These are phyloP conservation scores for Graphilbum fragrans DNA, from an alignment of 2,329 filamentous ascomycete species.

Conservation along the genomic window DNA sequence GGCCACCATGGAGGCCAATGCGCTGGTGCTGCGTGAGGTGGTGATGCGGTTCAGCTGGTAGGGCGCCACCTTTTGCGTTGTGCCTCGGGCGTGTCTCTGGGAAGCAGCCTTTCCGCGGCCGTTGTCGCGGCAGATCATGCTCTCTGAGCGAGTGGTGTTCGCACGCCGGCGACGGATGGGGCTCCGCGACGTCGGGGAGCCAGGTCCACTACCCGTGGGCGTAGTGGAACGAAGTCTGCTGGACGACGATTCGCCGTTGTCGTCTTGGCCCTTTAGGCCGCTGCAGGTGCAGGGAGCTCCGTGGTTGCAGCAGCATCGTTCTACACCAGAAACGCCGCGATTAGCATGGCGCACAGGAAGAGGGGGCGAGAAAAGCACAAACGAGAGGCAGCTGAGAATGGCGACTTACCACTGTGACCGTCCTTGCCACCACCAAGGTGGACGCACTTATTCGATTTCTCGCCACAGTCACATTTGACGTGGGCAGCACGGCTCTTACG, in stretches of 20 bases:
- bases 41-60: conserved; percentile 49
- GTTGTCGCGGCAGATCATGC: conserved; percentile 46
- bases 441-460: conserved; percentile 67
- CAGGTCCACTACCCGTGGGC: conserved; percentile 14
- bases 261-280: conserved; percentile 52
- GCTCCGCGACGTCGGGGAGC: conserved; percentile 22
- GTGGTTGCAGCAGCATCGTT: conserved; percentile 60
- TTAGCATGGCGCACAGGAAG: background rate
- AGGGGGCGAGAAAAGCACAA: background rate
- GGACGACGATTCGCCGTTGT: background rate
- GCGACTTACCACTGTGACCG: conserved; percentile 45
- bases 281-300: conserved; percentile 54
- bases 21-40: conserved; percentile 36
- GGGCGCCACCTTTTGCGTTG: conserved; percentile 48
- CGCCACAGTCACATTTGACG: conserved; percentile 92
- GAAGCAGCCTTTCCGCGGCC: conserved; percentile 49
- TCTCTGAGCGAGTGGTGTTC: conserved; percentile 51
- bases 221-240: background rate
- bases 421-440: conserved; percentile 44
- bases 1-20: background rate
- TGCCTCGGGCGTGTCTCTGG: conserved; percentile 46
- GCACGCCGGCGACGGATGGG: conserved; percentile 25
- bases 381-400: background rate
- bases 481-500: conserved; percentile 93
- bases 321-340: conserved; percentile 27